Evolutionary conservation across 306 rosid genomes (phyloP), one percentile per base, ranked within the genome.

Genomic region (Fagus sylvatica): DNA sequence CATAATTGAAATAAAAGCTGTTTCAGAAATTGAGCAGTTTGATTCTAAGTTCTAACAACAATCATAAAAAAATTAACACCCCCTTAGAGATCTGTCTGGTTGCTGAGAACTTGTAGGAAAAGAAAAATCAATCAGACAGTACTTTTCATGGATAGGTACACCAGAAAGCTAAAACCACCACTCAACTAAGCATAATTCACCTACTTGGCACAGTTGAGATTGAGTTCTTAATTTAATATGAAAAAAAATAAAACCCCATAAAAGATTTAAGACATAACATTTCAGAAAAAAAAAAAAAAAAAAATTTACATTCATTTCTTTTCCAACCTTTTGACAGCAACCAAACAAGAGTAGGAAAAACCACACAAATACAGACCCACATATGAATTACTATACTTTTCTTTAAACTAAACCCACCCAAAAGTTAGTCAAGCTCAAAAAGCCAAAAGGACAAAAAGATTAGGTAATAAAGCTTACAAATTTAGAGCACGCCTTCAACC

Each of bases 311-410:
- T 46, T 72, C 71, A 22, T 53, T 65, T 64, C 53, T 74, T 10
- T 69, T 59, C 42, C 19, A 57, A 81, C 64, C 73, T 64, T 53
- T 34, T 10, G 69, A 11, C 75, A 69, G 15, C 53, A 73, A 75
- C 39, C 55, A 32, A 39, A 48, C 60, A 22, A 51, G 61, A 48
- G 56, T 22, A 34, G 46, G 7, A 53, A 54, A 75, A 11, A 3
- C 22, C 8, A 7, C 41, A 67, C 55, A 37, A 36, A 13, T 4
- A 57, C 65, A 68, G 19, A 53, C 43, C 51, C 46, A 66, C 1
- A 33, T 4, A 62, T 62, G 11, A 9, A 53, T 5, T 37, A 56
- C 74, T 22, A 5, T 41, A 56, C 62, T 39, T 54, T 56, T 80
- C 16, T 15, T 37, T 17, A 37, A 7, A 65, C 48, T 65, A 61